Evolutionary conservation across 371 early-diverging fungal genomes (phyloP).

Genomic region (Gilbertella persicaria): DNA sequence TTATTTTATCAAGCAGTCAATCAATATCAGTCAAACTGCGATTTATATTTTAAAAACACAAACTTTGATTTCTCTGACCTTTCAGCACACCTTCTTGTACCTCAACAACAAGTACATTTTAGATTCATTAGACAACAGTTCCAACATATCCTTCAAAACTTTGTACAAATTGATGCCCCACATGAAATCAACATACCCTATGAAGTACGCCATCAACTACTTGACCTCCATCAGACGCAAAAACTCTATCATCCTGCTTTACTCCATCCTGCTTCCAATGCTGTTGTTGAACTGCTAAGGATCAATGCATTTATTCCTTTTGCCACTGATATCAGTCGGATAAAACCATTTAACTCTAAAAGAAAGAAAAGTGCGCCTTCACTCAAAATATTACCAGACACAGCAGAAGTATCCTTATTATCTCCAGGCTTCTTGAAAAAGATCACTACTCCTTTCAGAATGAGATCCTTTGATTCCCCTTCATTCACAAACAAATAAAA

Average conservation of each 20-base stretch:
- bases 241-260: constrained; percentile 37
- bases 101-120: constrained; percentile 26
- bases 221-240: constrained; percentile 26
- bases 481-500: too few relatives aligned
- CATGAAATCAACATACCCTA: constrained; percentile 48
- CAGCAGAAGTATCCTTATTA: neutral
- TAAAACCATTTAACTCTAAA: neutral
- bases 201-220: constrained; percentile 33
- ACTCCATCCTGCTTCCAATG: constrained; percentile 32
- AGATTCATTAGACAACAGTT: constrained; percentile 30
- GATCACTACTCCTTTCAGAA: neutral
- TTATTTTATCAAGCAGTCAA: constrained; percentile 37
- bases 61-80: constrained; percentile 18
- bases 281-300: constrained; percentile 38
- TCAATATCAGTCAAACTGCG: constrained; percentile 23
- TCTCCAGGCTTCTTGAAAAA: neutral
- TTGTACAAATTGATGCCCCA: constrained; percentile 33
- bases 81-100: constrained; percentile 11
- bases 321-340: constrained; percentile 30
- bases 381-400: neutral
- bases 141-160: constrained; percentile 28
- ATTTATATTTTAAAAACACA: constrained; percentile 5
- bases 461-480: neutral
- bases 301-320: constrained; percentile 47
- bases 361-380: constrained; percentile 2